Conservation (phyloP, 805 yeast species). For the Pichia heedii region DNA sequence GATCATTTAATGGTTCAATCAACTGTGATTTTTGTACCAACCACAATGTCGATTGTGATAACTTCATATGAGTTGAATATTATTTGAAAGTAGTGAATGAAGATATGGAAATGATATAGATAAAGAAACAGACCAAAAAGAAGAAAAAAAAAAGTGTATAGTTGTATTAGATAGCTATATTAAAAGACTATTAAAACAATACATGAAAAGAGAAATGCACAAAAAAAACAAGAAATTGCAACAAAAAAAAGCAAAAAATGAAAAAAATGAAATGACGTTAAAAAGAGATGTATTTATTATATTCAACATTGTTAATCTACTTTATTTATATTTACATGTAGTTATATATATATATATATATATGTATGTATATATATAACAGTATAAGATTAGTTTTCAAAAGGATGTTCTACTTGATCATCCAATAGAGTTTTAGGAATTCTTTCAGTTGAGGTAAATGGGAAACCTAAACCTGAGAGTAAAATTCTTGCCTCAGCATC, state of each 20-base stretch:
- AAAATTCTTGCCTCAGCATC: constrained; percentile 84
- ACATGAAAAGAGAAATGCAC: no score
- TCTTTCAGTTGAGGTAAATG: constrained; percentile 53
- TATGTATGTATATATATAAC: neutral
- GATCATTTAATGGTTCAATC: neutral
- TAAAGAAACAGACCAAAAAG: no score
- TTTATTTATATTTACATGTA: neutral
- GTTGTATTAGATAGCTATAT: no score
- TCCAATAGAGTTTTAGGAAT: constrained; percentile 23
- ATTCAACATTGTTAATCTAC: no score
- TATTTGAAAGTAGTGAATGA: no score
- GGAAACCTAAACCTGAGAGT: constrained; percentile 73
- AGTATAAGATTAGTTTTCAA: neutral
- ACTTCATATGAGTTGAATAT: neutral
- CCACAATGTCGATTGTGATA: neutral
- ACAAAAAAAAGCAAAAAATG: no score
- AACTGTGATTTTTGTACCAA: neutral
- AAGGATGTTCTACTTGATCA: neutral
- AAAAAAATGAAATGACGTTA: no score
- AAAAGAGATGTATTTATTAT: no score
- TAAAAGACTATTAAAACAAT: no score
- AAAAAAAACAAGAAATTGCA: no score
- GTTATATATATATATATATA: neutral
- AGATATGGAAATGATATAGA: neutral
- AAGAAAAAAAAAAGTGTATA: no score